Evolutionary conservation across 2,329 filamentous ascomycete species (phyloP).

Genomic region (Fusarium sp.): DNA sequence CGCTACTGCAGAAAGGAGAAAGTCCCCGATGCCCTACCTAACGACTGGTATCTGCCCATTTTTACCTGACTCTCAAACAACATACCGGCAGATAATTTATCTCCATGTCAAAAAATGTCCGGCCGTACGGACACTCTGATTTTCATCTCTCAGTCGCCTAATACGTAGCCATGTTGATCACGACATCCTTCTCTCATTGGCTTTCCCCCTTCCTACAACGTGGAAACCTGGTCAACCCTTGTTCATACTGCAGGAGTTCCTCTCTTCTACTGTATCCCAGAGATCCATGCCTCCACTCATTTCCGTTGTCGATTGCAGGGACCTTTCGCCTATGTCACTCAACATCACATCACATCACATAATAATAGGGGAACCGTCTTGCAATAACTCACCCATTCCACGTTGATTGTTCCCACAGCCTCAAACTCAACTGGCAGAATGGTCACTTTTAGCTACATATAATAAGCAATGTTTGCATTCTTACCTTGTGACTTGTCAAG

Average conservation of each 20-base stretch:
- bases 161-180: not conserved
- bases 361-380: slow-evolving; percentile 19
- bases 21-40: not conserved
- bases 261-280: slow-evolving; percentile 10
- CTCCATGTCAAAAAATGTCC: not conserved
- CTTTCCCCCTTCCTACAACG: slow-evolving; percentile 4
- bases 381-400: not conserved
- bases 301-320: slow-evolving; percentile 34
- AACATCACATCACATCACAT: not conserved
- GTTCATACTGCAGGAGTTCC: slow-evolving; percentile 31
- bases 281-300: slow-evolving; percentile 33
- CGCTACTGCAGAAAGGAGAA: slow-evolving; percentile 25
- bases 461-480: slow-evolving; percentile 17
- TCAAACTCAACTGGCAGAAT: not conserved
- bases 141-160: not conserved
- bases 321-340: slow-evolving; percentile 5
- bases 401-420: slow-evolving; percentile 3
- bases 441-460: not conserved
- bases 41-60: not conserved
- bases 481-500: slow-evolving; percentile 15
- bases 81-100: not conserved
- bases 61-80: not conserved
- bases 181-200: slow-evolving; percentile 14
- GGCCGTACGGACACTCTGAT: not conserved
- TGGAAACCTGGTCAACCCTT: slow-evolving; percentile 23